Base-by-base conservation (phyloP, 2,329 filamentous ascomycete species). In the Scedosporium dehoogii region DNA sequence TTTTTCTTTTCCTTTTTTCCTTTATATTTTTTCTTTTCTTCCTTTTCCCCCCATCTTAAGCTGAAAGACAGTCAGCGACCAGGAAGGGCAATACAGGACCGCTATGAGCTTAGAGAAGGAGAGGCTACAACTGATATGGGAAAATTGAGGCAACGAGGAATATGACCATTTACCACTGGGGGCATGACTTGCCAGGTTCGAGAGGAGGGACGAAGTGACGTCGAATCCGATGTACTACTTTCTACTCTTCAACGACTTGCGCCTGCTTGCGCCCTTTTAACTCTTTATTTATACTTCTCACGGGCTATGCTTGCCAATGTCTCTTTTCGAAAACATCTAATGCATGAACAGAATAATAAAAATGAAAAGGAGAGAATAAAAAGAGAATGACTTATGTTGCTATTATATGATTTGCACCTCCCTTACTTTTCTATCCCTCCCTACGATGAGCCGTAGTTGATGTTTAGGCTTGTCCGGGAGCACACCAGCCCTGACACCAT, bases 361-460 rank as follows among this genome's bases (percentile, higher is more conserved):
- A 59, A 21, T 23, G 58, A n/a, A 25, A 48, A 25, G 12, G 44
- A 48, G 16, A 23, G 41, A 46, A 25, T n/a, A 2, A 48, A 14
- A 25, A 21, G 12, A 41, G 44, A 56, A 62, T 51, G 59, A 23
- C 6, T 16, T 41, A 10, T 12, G 16, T 6, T 44, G n/a, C 58
- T n/a, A 38, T 61, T 69, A 75, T 57, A 88, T 79, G 44, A 78
- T 73, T 63, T 83, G 69, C 18, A 80, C 80, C 66, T 86, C 74
- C 70, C 81, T 79, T 21, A 89, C 85, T 65, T 76, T 82, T 67
- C 87, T 78, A 66, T 87, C 80, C 66, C 79, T 79, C 51, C 81
- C 80, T 2, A 90, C 83, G 9, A 88, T 75, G 58, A 90, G 72
- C 62, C 85, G 76, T 66, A 90, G 73, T 70, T 90, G 86, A 65